Conservation (phyloP, 148 eudicot genomes). For the Selenicereus undatus region DNA sequence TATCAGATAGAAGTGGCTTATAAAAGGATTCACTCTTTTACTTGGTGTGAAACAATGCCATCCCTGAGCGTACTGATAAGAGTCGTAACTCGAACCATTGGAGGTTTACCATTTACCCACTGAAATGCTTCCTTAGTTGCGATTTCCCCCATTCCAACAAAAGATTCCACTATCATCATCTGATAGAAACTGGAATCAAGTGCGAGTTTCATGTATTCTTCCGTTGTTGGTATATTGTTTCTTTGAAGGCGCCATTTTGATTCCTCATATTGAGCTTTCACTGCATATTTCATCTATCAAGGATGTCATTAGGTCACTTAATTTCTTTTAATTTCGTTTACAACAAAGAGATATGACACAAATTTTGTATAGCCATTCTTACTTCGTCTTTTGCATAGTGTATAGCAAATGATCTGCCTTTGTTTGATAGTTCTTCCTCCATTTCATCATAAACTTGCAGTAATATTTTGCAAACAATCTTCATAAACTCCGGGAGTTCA, state of each 20-base stretch:
- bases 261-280: background rate
- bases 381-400: background rate
- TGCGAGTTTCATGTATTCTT: background rate
- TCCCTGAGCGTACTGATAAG: background rate
- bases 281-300: background rate
- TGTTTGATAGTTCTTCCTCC: background rate
- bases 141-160: slow-evolving; percentile 6
- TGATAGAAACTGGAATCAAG: background rate
- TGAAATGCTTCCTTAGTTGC: background rate
- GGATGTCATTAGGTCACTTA: no score
- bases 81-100: background rate
- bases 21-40: background rate
- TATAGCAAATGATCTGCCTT: background rate
- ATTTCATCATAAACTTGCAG: background rate
- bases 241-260: background rate
- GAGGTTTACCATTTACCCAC: background rate
- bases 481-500: background rate
- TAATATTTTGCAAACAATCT: background rate
- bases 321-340: background rate
- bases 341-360: background rate
- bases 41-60: background rate
- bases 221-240: background rate
- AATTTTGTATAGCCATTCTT: background rate
- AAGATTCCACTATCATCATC: background rate
- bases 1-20: no score